Evolutionary conservation across 2,329 filamentous ascomycete genomes (phyloP).

Genomic region (Thermomyces lanuginosus): DNA sequence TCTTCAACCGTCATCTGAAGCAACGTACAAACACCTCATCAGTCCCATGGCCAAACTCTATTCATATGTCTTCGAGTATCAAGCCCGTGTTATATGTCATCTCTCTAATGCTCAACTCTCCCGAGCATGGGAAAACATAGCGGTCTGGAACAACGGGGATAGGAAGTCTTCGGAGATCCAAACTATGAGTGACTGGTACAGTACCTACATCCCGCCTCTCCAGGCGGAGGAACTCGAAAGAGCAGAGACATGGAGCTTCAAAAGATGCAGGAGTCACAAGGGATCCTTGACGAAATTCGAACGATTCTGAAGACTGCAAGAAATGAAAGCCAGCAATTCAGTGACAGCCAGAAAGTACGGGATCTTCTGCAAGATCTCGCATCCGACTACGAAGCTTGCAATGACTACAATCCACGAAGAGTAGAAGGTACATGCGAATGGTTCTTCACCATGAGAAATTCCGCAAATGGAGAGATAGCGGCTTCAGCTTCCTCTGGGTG

Average conservation of each 20-base stretch:
- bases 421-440: constrained; percentile 20
- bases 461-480: constrained; percentile 11
- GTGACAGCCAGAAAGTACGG: background rate
- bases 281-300: too few species aligned
- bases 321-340: background rate
- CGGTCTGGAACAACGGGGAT: constrained; percentile 2
- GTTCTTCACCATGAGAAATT: constrained; percentile 16
- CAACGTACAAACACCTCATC: background rate
- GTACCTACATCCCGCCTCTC: background rate
- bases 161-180: background rate
- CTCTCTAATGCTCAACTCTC: constrained; percentile 3
- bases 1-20: too few species aligned
- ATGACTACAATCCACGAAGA: constrained; percentile 13
- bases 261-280: constrained; percentile 1
- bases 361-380: constrained; percentile 1
- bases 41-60: constrained; percentile 9
- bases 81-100: constrained; percentile 6
- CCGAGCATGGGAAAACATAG: constrained; percentile 8
- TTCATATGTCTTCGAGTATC: constrained; percentile 9
- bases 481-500: constrained; percentile 16
- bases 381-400: constrained; percentile 14
- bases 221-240: background rate
- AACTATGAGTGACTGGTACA: background rate
- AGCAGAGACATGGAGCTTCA: background rate
- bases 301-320: too few species aligned